These are phyloP conservation scores for Mallotus repandus DNA, from an alignment of 441 rosid species.

Conservation along the genomic window DNA sequence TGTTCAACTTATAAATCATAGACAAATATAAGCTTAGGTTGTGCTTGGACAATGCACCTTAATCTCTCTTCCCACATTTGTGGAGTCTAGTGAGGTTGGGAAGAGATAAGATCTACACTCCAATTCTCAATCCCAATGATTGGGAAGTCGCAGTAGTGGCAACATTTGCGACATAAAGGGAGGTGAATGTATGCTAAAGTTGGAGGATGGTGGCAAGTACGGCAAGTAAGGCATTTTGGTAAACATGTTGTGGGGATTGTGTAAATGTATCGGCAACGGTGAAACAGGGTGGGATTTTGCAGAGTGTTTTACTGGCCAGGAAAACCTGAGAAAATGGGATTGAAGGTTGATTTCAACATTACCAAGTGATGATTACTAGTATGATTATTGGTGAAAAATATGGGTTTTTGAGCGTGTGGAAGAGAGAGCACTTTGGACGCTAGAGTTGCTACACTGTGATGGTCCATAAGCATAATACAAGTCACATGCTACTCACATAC, in stretches of 20 bases:
- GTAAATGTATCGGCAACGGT: constrained; percentile 19
- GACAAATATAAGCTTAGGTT: constrained; percentile 73
- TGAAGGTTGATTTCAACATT: constrained; percentile 60
- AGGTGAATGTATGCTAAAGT: constrained; percentile 83
- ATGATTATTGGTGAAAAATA: not conserved
- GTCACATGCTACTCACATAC: too few relatives aligned
- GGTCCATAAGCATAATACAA: too few relatives aligned
- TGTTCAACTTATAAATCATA: constrained; percentile 97
- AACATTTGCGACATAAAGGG: constrained; percentile 95
- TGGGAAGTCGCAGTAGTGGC: constrained; percentile 91
- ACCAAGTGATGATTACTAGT: not conserved
- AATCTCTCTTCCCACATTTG: constrained; percentile 91
- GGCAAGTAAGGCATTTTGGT: constrained; percentile 63
- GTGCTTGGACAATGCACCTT: constrained; percentile 52
- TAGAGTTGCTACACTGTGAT: too few relatives aligned
- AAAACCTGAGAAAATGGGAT: constrained; percentile 49
- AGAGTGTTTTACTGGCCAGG: constrained; percentile 26
- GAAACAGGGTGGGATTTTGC: constrained; percentile 13
- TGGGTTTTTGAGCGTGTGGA: not conserved
- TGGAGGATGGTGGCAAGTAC: constrained; percentile 46
- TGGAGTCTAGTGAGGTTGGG: constrained; percentile 77
- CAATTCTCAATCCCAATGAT: constrained; percentile 81
- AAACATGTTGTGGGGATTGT: constrained; percentile 50
- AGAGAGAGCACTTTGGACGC: not conserved
- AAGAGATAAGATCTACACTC: constrained; percentile 94